Conservation (phyloP, 2,329 filamentous ascomycete species). For the Calonectria multiphialidica region DNA sequence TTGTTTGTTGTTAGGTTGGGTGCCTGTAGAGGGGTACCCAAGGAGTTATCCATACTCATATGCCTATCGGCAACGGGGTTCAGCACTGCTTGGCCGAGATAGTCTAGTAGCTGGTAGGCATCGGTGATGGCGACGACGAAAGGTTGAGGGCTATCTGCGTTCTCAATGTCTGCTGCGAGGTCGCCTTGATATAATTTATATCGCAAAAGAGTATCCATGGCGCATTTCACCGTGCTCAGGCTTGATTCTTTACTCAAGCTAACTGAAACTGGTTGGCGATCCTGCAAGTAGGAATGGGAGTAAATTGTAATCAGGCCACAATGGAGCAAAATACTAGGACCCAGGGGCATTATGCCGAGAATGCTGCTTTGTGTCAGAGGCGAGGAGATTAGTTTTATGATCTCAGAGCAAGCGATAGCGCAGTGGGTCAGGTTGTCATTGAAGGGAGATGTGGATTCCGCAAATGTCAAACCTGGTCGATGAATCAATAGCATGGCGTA, state of each 20-base stretch:
- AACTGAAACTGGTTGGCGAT: neutral
- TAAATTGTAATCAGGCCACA: neutral
- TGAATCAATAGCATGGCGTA: neutral
- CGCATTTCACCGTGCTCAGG: neutral
- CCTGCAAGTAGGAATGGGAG: neutral
- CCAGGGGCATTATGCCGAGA: neutral
- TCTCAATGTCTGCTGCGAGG: no score
- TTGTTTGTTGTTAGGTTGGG: neutral
- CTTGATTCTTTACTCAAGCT: neutral
- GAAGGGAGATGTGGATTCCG: neutral
- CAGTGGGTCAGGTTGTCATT: neutral
- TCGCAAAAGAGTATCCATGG: neutral
- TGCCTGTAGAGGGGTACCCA: neutral
- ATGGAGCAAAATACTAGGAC: neutral
- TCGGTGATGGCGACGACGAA: neutral
- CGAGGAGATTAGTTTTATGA: neutral
- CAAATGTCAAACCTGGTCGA: neutral
- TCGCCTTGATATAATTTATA: neutral
- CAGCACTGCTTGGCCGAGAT: neutral
- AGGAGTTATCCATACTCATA: neutral
- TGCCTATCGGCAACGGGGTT: neutral
- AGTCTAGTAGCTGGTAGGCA: neutral
- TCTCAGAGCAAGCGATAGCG: neutral
- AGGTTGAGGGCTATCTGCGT: neutral
- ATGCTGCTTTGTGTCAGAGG: neutral